phyloP scores from a whole-genome alignment of 2,329 filamentous ascomycete genomes.

The Claviceps maximensis region DNA sequence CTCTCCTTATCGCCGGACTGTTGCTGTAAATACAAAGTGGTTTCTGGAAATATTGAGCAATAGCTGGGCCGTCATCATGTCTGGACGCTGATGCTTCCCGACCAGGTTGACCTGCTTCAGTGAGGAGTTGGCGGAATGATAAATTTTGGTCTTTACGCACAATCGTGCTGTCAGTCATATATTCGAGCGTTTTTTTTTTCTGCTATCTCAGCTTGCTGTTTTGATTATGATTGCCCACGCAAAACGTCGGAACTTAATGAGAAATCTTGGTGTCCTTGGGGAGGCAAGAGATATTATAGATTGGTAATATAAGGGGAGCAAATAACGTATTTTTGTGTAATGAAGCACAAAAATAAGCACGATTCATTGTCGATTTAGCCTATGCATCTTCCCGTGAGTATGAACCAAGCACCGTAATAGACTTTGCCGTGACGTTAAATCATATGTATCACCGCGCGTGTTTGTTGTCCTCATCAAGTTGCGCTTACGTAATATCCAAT shows the following conservation, averaged over 20 bases:
- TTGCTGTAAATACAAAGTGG: slow-evolving; percentile 7
- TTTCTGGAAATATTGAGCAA: not conserved
- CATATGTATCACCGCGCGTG: too few relatives aligned
- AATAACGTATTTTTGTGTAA: not conserved
- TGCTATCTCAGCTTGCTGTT: not conserved
- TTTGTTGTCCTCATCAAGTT: not conserved
- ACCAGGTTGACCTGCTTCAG: not conserved
- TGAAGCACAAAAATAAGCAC: not conserved
- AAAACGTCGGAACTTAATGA: slow-evolving; percentile 1
- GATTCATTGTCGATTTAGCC: too few relatives aligned
- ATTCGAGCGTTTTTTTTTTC: not conserved
- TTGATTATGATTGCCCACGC: not conserved
- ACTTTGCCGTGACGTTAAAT: not conserved
- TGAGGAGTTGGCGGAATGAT: not conserved
- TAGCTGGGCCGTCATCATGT: not conserved
- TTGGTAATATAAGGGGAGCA: slow-evolving; percentile 1
- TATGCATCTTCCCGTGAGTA: too few relatives aligned
- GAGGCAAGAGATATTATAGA: not conserved
- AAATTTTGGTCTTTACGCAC: not conserved
- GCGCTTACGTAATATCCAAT: slow-evolving; percentile 1
- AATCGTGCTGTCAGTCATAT: not conserved
- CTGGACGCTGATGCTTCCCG: too few relatives aligned
- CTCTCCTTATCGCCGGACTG: slow-evolving; percentile 9
- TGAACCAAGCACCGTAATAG: too few relatives aligned
- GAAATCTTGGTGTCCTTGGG: not conserved